Evolutionary conservation across 345 rosid genomes (phyloP).

Genomic region (Camelina hispida): DNA sequence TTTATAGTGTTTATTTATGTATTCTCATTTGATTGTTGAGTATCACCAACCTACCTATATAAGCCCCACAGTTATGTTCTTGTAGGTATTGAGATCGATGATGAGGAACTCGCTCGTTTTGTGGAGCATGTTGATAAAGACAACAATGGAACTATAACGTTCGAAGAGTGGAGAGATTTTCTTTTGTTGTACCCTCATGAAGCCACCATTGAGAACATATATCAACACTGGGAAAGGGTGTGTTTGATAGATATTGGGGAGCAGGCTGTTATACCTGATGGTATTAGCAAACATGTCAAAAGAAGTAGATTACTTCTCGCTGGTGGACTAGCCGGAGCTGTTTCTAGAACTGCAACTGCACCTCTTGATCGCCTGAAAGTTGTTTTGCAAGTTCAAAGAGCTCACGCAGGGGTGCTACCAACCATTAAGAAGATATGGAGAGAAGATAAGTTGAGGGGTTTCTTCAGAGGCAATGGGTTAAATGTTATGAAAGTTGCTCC

Average conservation of each 20-base stretch:
- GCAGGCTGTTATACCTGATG: constrained; percentile 94
- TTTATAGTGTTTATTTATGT: constrained; percentile 1
- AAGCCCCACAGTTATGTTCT: constrained; percentile 57
- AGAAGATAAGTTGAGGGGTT: constrained; percentile 75
- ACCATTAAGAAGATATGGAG: constrained; percentile 75
- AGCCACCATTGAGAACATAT: constrained; percentile 93
- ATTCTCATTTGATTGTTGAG: not conserved
- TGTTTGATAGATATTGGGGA: constrained; percentile 97
- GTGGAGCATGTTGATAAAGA: constrained; percentile 99
- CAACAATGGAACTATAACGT: constrained; percentile 94
- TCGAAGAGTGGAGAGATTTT: constrained; percentile 99
- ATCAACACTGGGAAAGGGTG: constrained; percentile 91
- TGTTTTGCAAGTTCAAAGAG: constrained; percentile 87
- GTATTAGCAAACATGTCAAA: constrained; percentile 86
- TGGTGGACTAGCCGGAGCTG: constrained; percentile 97
- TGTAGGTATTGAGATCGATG: constrained; percentile 88
- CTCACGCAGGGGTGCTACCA: constrained; percentile 59
- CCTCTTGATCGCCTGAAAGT: constrained; percentile 96
- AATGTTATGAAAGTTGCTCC: constrained; percentile 98
- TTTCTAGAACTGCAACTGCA: constrained; percentile 94
- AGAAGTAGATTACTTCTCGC: constrained; percentile 82
- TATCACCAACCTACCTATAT: constrained; percentile 40
- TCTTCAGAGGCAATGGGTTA: constrained; percentile 94
- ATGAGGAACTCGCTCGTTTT: constrained; percentile 91
- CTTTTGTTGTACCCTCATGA: constrained; percentile 95